Conservation (phyloP, 176 grass and related monocot species). For the Oryza coarctata region DNA sequence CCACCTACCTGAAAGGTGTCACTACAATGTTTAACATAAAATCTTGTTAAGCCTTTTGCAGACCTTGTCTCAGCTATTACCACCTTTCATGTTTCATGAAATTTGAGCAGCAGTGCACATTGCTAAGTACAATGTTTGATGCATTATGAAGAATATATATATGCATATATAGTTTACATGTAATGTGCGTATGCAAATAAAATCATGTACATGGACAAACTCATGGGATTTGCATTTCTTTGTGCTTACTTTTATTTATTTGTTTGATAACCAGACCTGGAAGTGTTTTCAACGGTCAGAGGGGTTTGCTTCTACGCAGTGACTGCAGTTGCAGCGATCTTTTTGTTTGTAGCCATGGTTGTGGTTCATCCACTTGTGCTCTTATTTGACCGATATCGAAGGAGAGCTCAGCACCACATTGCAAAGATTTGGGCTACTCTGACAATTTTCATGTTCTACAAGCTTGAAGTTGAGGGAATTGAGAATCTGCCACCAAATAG, state of each 20-base stretch:
- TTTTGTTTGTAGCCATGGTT: slow-evolving; percentile 72
- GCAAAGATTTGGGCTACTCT: slow-evolving; percentile 81
- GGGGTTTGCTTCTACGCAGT: slow-evolving; percentile 76
- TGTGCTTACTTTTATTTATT: slow-evolving; percentile 26
- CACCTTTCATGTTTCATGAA: neutral
- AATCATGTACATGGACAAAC: slow-evolving; percentile 1
- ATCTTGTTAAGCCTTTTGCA: slow-evolving; percentile 7
- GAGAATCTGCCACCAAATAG: slow-evolving; percentile 78
- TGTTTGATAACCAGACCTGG: slow-evolving; percentile 53
- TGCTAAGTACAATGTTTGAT: neutral
- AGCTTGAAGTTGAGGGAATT: slow-evolving; percentile 82
- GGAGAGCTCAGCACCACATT: slow-evolving; percentile 71
- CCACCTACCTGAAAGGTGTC: neutral
- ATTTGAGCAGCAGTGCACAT: neutral
- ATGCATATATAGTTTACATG: slow-evolving; percentile 5
- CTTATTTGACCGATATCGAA: slow-evolving; percentile 69
- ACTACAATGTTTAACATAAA: neutral
- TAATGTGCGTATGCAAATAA: neutral
- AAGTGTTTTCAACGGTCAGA: slow-evolving; percentile 63
- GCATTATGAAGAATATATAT: neutral
- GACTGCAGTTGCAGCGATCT: slow-evolving; percentile 62
- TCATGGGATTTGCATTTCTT: slow-evolving; percentile 12
- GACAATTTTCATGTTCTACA: slow-evolving; percentile 83
- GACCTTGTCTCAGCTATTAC: neutral
- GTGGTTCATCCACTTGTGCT: slow-evolving; percentile 72